phyloP scores from a whole-genome alignment of 2,329 filamentous ascomycete genomes.

The Penicillium sclerotiorum region DNA sequence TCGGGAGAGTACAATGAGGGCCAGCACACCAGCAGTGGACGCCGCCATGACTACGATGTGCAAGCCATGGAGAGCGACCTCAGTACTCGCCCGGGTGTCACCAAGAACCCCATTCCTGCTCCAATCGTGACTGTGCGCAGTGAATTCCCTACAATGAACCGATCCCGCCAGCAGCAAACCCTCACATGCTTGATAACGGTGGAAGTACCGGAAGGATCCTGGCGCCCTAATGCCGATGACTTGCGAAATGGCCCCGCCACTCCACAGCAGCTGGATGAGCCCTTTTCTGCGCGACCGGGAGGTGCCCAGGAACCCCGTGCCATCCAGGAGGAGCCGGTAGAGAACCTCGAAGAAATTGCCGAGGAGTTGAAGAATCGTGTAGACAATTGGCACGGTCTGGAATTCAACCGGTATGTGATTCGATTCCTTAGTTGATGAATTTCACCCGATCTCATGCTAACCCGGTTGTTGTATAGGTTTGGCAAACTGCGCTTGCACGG shows the following conservation, averaged over 20 bases:
- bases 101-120: conserved; percentile 84
- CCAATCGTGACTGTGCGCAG: conserved; percentile 93
- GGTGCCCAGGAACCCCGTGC: conserved; percentile 56
- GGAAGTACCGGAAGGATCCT: conserved; percentile 90
- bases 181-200: conserved; percentile 92
- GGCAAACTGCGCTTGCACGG: conserved; percentile 89
- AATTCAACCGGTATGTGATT: conserved; percentile 72
- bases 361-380: conserved; percentile 84
- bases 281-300: conserved; percentile 55
- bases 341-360: conserved; percentile 80
- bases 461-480: conserved; percentile 59
- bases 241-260: conserved; percentile 58
- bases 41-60: conserved; percentile 91
- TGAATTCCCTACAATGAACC: conserved; percentile 91
- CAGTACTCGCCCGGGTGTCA: conserved; percentile 65
- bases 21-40: conserved; percentile 64
- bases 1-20: conserved; percentile 80
- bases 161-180: conserved; percentile 91
- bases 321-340: conserved; percentile 72
- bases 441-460: background rate
- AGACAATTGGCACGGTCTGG: conserved; percentile 97
- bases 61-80: conserved; percentile 93
- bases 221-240: conserved; percentile 83
- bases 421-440: background rate
- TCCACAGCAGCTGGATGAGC: conserved; percentile 52